A percentile compares a stretch with the other conserved stretches of the same genome.
Conservation (phyloP, 768 basidiomycete genomes). For the Auriculariales sp. region DNA sequence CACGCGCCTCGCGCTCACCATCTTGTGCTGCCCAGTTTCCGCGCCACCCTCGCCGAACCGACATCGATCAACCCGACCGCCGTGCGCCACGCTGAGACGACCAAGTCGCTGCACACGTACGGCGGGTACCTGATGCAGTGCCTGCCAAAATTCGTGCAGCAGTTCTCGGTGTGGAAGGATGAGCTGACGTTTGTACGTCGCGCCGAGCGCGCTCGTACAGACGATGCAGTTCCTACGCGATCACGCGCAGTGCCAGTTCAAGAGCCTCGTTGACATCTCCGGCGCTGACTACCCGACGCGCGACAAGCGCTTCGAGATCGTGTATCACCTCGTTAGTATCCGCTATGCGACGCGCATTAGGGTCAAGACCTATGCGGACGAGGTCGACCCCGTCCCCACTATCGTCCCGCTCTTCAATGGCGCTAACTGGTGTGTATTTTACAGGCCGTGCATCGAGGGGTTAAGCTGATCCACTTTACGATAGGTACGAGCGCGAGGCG, state of each 20-base stretch:
- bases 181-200: slow-evolving; percentile 82
- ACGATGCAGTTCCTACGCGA: slow-evolving; percentile 87
- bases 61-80: slow-evolving; percentile 79
- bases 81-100: slow-evolving; percentile 53
- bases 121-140: slow-evolving; percentile 88
- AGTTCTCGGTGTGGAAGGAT: slow-evolving; percentile 94
- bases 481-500: slow-evolving; percentile 95
- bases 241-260: slow-evolving; percentile 92
- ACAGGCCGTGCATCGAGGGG: neutral
- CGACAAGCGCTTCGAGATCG: slow-evolving; percentile 89
- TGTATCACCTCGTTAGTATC: slow-evolving; percentile 85
- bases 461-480: slow-evolving; percentile 3
- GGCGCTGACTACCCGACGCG: slow-evolving; percentile 92
- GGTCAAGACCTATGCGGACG: slow-evolving; percentile 94
- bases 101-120: slow-evolving; percentile 74
- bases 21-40: slow-evolving; percentile 6
- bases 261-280: slow-evolving; percentile 81
- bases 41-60: slow-evolving; percentile 65
- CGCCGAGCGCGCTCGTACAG: slow-evolving; percentile 69
- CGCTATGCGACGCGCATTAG: slow-evolving; percentile 70
- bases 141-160: slow-evolving; percentile 94
- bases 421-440: slow-evolving; percentile 72
- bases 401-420: slow-evolving; percentile 66
- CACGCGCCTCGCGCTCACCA: too few species aligned
- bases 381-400: slow-evolving; percentile 83